These are phyloP conservation scores for Chimonanthus praecox DNA, from an alignment of 164 flowering plant genomes.

Conservation along the genomic window DNA sequence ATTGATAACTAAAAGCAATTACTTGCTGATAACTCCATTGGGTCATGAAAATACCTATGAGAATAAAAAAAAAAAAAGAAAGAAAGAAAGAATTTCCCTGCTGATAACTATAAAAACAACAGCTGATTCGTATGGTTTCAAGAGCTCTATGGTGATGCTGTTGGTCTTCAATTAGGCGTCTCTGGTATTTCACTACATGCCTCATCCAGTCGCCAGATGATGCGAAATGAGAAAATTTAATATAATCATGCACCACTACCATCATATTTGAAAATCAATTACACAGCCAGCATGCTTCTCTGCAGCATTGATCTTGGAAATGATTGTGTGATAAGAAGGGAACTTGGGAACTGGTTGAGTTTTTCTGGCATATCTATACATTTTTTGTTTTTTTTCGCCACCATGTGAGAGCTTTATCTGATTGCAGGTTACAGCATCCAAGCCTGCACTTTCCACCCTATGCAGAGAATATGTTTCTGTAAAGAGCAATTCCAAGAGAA, in stretches of 20 bases:
- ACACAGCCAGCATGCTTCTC: slow-evolving; percentile 43
- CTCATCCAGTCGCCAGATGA: not conserved
- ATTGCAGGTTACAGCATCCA: slow-evolving; percentile 9
- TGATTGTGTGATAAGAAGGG: slow-evolving; percentile 19
- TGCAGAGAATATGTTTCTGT: slow-evolving; percentile 14
- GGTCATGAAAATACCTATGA: no score
- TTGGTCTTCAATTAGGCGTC: not conserved
- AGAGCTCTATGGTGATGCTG: not conserved
- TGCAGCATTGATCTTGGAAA: slow-evolving; percentile 48
- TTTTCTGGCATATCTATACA: slow-evolving; percentile 29
- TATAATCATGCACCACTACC: not conserved
- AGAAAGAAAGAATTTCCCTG: not conserved
- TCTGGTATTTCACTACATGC: not conserved
- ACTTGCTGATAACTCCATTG: no score
- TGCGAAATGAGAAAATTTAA: not conserved
- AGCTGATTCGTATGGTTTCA: not conserved
- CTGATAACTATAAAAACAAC: not conserved
- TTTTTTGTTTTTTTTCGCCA: slow-evolving; percentile 15
- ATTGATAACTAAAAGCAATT: no score
- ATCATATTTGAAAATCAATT: slow-evolving; percentile 61
- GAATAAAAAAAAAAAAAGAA: not conserved
- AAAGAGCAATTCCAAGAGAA: not conserved
- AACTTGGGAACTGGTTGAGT: slow-evolving; percentile 21
- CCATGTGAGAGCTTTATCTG: slow-evolving; percentile 11
- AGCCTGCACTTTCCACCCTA: slow-evolving; percentile 9